Evolutionary conservation across 345 rosid species (phyloP).

Genomic region (Clarkia xantiana): DNA sequence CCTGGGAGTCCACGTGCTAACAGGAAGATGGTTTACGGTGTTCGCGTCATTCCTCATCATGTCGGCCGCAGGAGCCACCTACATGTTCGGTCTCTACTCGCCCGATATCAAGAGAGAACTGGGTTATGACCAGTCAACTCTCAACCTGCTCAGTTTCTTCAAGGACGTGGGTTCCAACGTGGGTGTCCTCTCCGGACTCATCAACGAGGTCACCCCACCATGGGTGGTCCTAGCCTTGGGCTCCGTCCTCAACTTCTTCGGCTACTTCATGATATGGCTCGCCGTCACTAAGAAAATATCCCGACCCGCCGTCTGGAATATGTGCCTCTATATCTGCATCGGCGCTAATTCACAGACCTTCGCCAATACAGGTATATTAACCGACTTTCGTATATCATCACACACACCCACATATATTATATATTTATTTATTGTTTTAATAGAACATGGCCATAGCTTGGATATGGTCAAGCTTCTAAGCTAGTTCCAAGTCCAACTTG

Average conservation of each 20-base stretch:
- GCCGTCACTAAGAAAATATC: conserved; percentile 34
- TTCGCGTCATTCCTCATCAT: conserved; percentile 48
- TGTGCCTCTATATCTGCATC: conserved; percentile 50
- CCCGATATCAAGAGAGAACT: conserved; percentile 17
- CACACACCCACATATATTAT: too few species aligned
- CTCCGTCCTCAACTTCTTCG: conserved; percentile 37
- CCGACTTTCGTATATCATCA: too few species aligned
- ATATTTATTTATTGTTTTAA: too few species aligned
- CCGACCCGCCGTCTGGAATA: conserved; percentile 31
- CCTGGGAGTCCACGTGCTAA: conserved; percentile 22
- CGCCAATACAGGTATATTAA: conserved; percentile 26
- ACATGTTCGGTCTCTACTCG: conserved; percentile 48
- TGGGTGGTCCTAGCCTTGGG: conserved; percentile 56
- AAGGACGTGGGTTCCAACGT: conserved; percentile 49
- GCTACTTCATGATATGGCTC: conserved; percentile 62
- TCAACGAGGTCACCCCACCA: conserved; percentile 51
- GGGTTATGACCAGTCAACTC: conserved; percentile 49
- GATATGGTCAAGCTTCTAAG: too few species aligned
- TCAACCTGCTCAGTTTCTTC: conserved; percentile 47
- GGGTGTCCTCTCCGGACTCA: conserved; percentile 40
- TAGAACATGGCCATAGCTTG: too few species aligned
- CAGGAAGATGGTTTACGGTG: conserved; percentile 48
- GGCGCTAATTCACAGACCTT: conserved; percentile 56
- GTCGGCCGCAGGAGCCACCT: conserved; percentile 49
- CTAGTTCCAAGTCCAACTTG: too few species aligned